Evolutionary conservation across 768 basidiomycete species (phyloP).

Genomic region (Amanita phalloides): DNA sequence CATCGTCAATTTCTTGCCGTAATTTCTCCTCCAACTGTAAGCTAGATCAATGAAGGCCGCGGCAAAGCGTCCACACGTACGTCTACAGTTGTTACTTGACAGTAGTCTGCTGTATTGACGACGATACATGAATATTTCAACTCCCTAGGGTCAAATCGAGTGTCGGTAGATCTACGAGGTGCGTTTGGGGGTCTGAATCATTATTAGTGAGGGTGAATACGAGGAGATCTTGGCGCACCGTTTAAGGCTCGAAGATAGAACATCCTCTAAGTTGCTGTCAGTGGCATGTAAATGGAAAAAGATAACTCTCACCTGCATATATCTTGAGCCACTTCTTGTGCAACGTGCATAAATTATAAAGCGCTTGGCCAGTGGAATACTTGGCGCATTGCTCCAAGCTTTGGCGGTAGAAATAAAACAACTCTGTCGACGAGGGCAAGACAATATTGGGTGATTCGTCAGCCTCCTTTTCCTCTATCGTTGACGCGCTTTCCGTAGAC

Average conservation of each 20-base stretch:
- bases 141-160: slow-evolving; percentile 64
- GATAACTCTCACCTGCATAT: slow-evolving; percentile 63
- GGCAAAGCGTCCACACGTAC: slow-evolving; percentile 23
- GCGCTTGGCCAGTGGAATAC: slow-evolving; percentile 71
- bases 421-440: slow-evolving; percentile 86
- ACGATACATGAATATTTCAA: slow-evolving; percentile 79
- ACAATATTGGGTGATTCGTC: slow-evolving; percentile 50
- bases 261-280: slow-evolving; percentile 57
- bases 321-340: slow-evolving; percentile 92
- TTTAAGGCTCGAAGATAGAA: slow-evolving; percentile 65
- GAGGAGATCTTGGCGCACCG: slow-evolving; percentile 29
- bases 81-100: slow-evolving; percentile 83
- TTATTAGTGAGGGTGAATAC: background rate
- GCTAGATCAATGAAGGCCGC: background rate
- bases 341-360: slow-evolving; percentile 71
- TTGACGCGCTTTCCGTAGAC: slow-evolving; percentile 50
- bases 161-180: slow-evolving; percentile 67
- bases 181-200: slow-evolving; percentile 25
- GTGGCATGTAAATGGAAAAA: background rate
- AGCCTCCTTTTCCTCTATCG: slow-evolving; percentile 27
- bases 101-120: slow-evolving; percentile 97
- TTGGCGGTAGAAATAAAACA: slow-evolving; percentile 97
- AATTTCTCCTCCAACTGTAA: slow-evolving; percentile 86
- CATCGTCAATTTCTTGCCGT: slow-evolving; percentile 65
- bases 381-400: slow-evolving; percentile 91